Percentiles rank a stretch among this genome's conserved stretches.
Evolutionary conservation across 1,284 basidiomycete species (phyloP).

Genomic region (Hypsizygus ulmarius): DNA sequence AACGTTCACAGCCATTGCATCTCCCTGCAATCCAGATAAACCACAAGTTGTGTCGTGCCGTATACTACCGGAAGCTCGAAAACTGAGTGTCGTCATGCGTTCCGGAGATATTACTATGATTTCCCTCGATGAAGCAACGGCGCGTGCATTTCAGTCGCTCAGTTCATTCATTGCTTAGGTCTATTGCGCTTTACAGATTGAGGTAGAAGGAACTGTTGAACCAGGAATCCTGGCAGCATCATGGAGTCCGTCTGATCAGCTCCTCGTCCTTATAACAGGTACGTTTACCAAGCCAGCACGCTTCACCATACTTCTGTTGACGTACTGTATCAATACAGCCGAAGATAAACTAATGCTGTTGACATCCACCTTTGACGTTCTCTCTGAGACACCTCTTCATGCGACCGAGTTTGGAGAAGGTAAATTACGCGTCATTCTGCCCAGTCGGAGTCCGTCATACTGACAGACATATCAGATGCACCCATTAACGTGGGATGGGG

Average conservation of each 20-base stretch:
- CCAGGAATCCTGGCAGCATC: slow-evolving; percentile 78
- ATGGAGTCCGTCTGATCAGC: slow-evolving; percentile 91
- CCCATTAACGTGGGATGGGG: slow-evolving; percentile 98
- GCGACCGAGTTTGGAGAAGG: slow-evolving; percentile 85
- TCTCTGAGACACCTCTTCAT: slow-evolving; percentile 76
- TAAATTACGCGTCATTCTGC: slow-evolving; percentile 24
- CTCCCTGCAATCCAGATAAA: slow-evolving; percentile 24
- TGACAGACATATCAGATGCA: slow-evolving; percentile 52
- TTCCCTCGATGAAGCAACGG: slow-evolving; percentile 51
- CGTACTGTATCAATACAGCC: slow-evolving; percentile 43
- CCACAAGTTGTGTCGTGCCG: slow-evolving; percentile 59
- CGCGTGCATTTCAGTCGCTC: slow-evolving; percentile 33
- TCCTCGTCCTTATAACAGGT: slow-evolving; percentile 81
- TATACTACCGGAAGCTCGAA: slow-evolving; percentile 64
- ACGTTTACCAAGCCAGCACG: slow-evolving; percentile 13
- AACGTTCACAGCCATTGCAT: slow-evolving; percentile 35
- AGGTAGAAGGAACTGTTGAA: slow-evolving; percentile 86
- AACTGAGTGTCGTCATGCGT: slow-evolving; percentile 62
- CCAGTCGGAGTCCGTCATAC: not conserved
- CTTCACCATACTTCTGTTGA: not conserved
- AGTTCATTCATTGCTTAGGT: not conserved
- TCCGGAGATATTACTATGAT: slow-evolving; percentile 79
- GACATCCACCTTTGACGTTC: slow-evolving; percentile 86
- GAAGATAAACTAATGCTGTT: slow-evolving; percentile 85
- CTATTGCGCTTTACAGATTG: slow-evolving; percentile 42